phyloP scores from a whole-genome alignment of 164 flowering plant genomes.

The Berberis vulgaris region DNA sequence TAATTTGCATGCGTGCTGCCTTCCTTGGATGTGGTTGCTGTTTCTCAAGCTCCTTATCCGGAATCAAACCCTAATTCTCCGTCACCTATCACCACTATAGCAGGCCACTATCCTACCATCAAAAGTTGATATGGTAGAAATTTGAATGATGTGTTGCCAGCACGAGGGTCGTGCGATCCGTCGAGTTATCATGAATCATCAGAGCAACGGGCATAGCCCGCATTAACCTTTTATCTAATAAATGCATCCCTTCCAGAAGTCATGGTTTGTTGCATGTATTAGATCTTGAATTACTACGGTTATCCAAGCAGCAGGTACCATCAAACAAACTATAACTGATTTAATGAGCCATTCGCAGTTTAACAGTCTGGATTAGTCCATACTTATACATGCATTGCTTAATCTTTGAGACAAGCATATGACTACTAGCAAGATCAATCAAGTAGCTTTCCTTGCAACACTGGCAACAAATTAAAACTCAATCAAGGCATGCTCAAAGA shows the following conservation, averaged over 20 bases:
- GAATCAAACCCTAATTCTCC: constrained; percentile 5
- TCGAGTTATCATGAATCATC: background rate
- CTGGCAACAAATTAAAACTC: too few species aligned
- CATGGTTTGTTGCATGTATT: background rate
- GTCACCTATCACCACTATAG: constrained; percentile 5
- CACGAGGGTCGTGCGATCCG: constrained; percentile 2
- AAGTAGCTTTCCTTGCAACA: too few species aligned
- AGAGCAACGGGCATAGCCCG: background rate
- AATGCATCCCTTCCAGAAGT: background rate
- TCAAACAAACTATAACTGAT: background rate
- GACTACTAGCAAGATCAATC: constrained; percentile 1
- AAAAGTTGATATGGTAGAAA: constrained; percentile 4
- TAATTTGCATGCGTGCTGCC: constrained; percentile 4
- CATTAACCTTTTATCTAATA: background rate
- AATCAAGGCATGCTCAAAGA: too few species aligned
- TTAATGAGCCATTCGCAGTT: constrained; percentile 1
- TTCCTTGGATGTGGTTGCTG: constrained; percentile 4
- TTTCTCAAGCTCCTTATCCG: background rate
- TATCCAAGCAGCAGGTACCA: background rate
- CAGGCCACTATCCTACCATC: constrained; percentile 8
- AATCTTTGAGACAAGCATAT: constrained; percentile 1
- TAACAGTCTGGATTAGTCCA: background rate
- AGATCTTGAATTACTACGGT: background rate
- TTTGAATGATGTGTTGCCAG: constrained; percentile 7
- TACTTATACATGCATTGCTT: background rate